phyloP scores from a whole-genome alignment of 2,329 filamentous ascomycete species.

The Aspergillus pseudoglaucus region DNA sequence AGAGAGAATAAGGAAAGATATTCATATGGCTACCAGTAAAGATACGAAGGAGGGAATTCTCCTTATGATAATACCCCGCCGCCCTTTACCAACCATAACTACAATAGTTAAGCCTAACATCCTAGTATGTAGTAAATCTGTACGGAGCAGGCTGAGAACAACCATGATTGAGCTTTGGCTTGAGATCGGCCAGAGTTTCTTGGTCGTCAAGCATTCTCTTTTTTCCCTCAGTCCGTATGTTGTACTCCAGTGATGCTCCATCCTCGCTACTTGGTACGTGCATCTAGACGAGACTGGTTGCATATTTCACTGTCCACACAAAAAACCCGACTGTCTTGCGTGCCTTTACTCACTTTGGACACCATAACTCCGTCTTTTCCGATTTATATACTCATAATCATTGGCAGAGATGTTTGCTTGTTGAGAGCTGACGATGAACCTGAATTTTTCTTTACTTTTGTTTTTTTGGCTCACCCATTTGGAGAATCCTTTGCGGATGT shows the following conservation, averaged over 20 bases:
- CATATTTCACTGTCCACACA: neutral
- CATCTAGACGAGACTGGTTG: neutral
- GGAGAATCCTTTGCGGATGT: neutral
- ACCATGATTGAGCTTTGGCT: too few relatives aligned
- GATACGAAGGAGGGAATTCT: neutral
- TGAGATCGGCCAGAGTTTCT: neutral
- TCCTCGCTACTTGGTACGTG: neutral
- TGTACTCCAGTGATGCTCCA: neutral
- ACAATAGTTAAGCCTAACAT: too few relatives aligned
- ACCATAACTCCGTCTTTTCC: too few relatives aligned
- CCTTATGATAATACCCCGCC: neutral
- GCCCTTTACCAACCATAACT: neutral
- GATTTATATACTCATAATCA: neutral
- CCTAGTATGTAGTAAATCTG: too few relatives aligned
- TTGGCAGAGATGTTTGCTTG: neutral
- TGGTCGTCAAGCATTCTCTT: neutral
- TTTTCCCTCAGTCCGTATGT: neutral
- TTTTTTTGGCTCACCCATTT: neutral
- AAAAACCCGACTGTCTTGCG: too few relatives aligned
- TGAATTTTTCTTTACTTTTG: neutral
- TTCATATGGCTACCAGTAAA: neutral
- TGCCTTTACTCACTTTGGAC: too few relatives aligned
- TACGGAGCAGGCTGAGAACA: too few relatives aligned
- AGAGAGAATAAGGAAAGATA: neutral
- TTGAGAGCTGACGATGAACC: neutral